phyloP scores from a whole-genome alignment of 2,329 filamentous ascomycete genomes.

The Apiospora hydei region DNA sequence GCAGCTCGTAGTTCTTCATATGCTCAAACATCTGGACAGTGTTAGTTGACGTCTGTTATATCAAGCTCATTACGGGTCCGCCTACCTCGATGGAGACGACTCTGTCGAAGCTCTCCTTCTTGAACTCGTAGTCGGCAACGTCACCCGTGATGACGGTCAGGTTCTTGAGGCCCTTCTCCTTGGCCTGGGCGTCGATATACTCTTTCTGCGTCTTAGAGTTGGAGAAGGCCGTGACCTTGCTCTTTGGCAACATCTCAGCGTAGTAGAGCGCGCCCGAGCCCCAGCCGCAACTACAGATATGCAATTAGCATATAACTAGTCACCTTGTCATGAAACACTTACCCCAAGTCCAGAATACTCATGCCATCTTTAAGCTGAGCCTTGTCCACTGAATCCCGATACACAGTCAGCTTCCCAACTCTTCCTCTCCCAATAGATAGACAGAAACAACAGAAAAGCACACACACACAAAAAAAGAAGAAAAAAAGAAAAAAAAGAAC shows the following conservation, averaged over 20 bases:
- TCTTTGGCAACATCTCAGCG: conserved; percentile 68
- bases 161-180: conserved; percentile 63
- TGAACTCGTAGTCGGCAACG: conserved; percentile 71
- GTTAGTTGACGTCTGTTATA: conserved; percentile 10
- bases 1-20: conserved; percentile 77
- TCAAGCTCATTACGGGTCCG: background rate
- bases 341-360: conserved; percentile 69
- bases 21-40: conserved; percentile 69
- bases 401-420: background rate
- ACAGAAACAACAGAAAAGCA: background rate
- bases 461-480: too few species aligned
- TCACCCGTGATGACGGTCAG: conserved; percentile 71
- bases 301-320: background rate
- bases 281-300: conserved; percentile 66
- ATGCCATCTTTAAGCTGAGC: conserved; percentile 66
- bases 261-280: conserved; percentile 71
- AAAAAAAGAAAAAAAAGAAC: too few species aligned
- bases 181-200: conserved; percentile 68
- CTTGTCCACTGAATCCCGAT: conserved; percentile 53
- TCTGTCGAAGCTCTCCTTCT: conserved; percentile 64
- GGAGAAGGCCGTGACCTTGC: conserved; percentile 70
- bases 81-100: conserved; percentile 69
- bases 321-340: conserved; percentile 29
- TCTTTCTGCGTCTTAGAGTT: conserved; percentile 74
- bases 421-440: too few species aligned